phyloP scores from a whole-genome alignment of 2,329 filamentous ascomycete species.

The Diaporthe citri region DNA sequence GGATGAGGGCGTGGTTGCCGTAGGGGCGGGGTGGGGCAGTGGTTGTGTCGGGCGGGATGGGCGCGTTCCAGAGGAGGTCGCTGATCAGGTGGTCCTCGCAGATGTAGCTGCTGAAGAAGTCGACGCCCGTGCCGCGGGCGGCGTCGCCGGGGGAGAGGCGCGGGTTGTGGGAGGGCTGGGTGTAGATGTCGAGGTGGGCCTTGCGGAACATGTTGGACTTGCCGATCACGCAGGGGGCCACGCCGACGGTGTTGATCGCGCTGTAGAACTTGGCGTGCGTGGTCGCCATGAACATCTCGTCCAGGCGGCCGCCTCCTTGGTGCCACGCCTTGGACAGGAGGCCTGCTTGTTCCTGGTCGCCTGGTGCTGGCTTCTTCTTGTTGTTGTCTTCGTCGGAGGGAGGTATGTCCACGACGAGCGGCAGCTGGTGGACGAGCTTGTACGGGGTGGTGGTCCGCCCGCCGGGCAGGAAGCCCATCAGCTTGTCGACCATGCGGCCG shows the following conservation, averaged over 20 bases:
- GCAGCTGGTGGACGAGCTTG: slow-evolving; percentile 96
- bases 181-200: slow-evolving; percentile 85
- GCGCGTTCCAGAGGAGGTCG: slow-evolving; percentile 86
- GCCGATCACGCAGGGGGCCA: slow-evolving; percentile 94
- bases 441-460: slow-evolving; percentile 68
- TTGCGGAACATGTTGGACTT: slow-evolving; percentile 99
- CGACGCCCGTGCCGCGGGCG: slow-evolving; percentile 75
- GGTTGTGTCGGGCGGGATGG: slow-evolving; percentile 55
- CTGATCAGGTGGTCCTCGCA: slow-evolving; percentile 98
- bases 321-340: slow-evolving; percentile 43
- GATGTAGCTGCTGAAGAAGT: slow-evolving; percentile 95
- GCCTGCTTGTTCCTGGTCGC: neutral
- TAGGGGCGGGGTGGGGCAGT: slow-evolving; percentile 55
- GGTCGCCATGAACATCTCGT: slow-evolving; percentile 95
- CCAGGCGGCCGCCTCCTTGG: slow-evolving; percentile 82
- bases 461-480: slow-evolving; percentile 74
- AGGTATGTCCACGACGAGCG: slow-evolving; percentile 84
- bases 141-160: slow-evolving; percentile 54
- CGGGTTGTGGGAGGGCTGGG: slow-evolving; percentile 62
- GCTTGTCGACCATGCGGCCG: slow-evolving; percentile 88
- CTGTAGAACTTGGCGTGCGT: slow-evolving; percentile 98
- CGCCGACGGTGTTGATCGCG: slow-evolving; percentile 91
- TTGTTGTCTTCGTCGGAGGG: slow-evolving; percentile 39
- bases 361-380: slow-evolving; percentile 3
- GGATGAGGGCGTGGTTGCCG: slow-evolving; percentile 85